A percentile compares a stretch with the other conserved stretches of the same genome.
Evolutionary conservation across 2,329 filamentous ascomycete genomes (phyloP).

Genomic region (Triangularia setosa): DNA sequence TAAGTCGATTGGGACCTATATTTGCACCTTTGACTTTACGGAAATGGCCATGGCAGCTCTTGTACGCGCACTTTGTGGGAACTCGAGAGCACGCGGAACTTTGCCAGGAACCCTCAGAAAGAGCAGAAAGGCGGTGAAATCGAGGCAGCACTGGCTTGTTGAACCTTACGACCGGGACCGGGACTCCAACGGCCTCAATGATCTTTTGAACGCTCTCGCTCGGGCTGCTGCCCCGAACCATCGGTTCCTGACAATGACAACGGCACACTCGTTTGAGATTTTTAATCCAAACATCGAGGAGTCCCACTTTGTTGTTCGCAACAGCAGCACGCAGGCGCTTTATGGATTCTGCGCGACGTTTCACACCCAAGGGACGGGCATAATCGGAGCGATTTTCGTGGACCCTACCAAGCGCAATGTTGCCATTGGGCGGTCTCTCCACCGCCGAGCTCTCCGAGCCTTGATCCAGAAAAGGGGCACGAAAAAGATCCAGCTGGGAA

Average conservation of each 20-base stretch:
- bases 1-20: conserved; percentile 81
- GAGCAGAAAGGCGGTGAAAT: conserved; percentile 81
- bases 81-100: conserved; percentile 57
- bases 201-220: conserved; percentile 67
- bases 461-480: conserved; percentile 67
- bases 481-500: conserved; percentile 77
- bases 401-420: conserved; percentile 81
- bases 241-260: conserved; percentile 65
- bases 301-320: conserved; percentile 85
- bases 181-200: conserved; percentile 69
- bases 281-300: conserved; percentile 69
- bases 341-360: conserved; percentile 94
- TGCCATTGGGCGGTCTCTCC: conserved; percentile 85
- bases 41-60: conserved; percentile 84
- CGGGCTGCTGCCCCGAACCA: conserved; percentile 64
- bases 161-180: conserved; percentile 80
- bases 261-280: conserved; percentile 72
- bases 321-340: conserved; percentile 84
- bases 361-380: conserved; percentile 66
- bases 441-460: conserved; percentile 76
- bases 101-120: conserved; percentile 75
- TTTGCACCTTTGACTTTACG: conserved; percentile 96
- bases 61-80: conserved; percentile 79
- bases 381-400: conserved; percentile 83
- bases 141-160: conserved; percentile 92